Base-by-base conservation (phyloP, 441 rosid genomes). In the California macrophylla region DNA sequence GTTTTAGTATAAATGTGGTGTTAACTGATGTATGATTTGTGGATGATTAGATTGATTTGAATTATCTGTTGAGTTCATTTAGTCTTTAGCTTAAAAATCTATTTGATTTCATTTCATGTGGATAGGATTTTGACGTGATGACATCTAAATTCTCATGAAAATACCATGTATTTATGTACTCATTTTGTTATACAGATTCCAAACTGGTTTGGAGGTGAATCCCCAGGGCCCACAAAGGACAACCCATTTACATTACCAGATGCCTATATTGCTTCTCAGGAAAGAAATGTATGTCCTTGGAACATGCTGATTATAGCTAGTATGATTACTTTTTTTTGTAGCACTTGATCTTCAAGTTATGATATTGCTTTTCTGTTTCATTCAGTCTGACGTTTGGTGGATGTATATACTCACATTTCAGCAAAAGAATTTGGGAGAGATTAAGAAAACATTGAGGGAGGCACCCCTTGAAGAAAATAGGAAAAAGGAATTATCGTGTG, bases 391-490 rank as follows among this genome's bases (percentile, higher is more conserved):
- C 20, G 60, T 52, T 18, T 6, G 60, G 58, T 50, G 18, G 18
- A 16, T 7, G 5, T 24, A 6, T 13, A 24, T 58, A 58, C n/a
- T 58, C 28, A 9, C 29, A 58, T 54, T 47, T 62, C 89, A 95
- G 98, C 88, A 75, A 76, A 89, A 85, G 83, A 92, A 80, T 76
- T 85, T 90, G 50, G 88, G 74, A 70, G 98, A 92, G 82, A 78
- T 88, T 70, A 90, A 88, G 80, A 89, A 87, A 68, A 77, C 82
- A 26, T 69, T 95, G 79, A 88, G 82, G 75, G 96, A 89, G 74
- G 76, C 89, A 29, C 87, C 90, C 13, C 83, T 92, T 18, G 98
- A 88, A 85, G 99, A 89, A 72, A 90, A 78, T 79, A 84, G 87
- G 74, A 92, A 89, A 82, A 84, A 88, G 63, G 99, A 95, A 78